A percentile compares a stretch with the other conserved stretches of the same genome.
phyloP scores from a whole-genome alignment of 2,329 filamentous ascomycete genomes.

The Xylaria sp. region DNA sequence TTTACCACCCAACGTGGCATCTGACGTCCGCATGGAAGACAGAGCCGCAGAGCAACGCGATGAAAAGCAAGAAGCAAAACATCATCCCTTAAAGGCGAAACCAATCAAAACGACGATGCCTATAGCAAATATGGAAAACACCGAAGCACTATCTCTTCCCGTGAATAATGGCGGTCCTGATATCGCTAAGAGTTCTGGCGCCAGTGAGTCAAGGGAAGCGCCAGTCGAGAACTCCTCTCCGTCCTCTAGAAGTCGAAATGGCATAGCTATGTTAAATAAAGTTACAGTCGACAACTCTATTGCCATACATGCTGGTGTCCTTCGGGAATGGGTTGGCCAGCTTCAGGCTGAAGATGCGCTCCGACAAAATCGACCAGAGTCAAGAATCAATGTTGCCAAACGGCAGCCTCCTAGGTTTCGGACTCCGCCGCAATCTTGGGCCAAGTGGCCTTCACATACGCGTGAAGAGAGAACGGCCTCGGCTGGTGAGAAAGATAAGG shows the following conservation, averaged over 20 bases:
- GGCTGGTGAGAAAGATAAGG: slow-evolving; percentile 45
- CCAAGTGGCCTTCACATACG: slow-evolving; percentile 51
- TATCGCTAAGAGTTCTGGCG: not conserved
- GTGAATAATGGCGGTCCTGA: not conserved
- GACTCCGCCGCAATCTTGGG: slow-evolving; percentile 49
- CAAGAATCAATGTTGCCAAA: slow-evolving; percentile 16
- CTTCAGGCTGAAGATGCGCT: slow-evolving; percentile 42
- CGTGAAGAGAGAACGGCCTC: slow-evolving; percentile 45
- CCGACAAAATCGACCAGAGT: slow-evolving; percentile 21
- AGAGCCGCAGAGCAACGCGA: slow-evolving; percentile 35
- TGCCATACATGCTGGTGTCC: slow-evolving; percentile 43
- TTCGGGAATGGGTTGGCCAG: slow-evolving; percentile 47
- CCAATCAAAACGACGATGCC: slow-evolving; percentile 17
- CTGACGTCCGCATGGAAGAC: slow-evolving; percentile 13
- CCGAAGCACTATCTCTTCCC: not conserved
- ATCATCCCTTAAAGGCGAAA: slow-evolving; percentile 20
- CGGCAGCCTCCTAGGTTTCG: slow-evolving; percentile 30
- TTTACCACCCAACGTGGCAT: not conserved
- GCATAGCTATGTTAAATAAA: not conserved
- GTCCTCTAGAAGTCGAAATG: not conserved
- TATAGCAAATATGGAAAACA: slow-evolving; percentile 13
- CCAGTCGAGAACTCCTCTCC: not conserved
- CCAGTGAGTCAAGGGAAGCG: not conserved
- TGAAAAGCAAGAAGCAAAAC: slow-evolving; percentile 31
- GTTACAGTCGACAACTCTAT: slow-evolving; percentile 27